Evolutionary conservation across 352 stramenopile species (phyloP).

Genomic region (Pythium scleroteichum): DNA sequence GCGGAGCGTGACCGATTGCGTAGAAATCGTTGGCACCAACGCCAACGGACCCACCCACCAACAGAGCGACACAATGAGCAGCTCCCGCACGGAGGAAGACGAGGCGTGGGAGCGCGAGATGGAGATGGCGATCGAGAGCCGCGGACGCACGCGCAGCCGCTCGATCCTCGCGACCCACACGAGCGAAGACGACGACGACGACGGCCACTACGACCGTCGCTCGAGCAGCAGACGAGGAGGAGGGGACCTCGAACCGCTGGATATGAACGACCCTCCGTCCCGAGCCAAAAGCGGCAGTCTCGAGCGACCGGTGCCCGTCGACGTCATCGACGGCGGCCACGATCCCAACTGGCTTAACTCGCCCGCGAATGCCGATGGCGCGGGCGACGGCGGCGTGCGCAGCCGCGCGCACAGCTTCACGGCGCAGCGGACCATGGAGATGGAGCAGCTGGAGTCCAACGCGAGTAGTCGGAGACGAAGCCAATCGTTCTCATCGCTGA

Average conservation of each 20-base stretch:
- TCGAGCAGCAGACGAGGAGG: conserved; percentile 18
- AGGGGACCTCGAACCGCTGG: conserved; percentile 9
- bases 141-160: conserved; percentile 73
- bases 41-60: conserved; percentile 3
- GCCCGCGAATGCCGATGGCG: conserved; percentile 18
- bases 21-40: background rate
- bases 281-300: conserved; percentile 25
- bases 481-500: conserved; percentile 65
- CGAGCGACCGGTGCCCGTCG: conserved; percentile 29
- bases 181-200: conserved; percentile 33
- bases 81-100: conserved; percentile 36
- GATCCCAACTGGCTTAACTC: conserved; percentile 37
- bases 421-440: conserved; percentile 34
- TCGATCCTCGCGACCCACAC: conserved; percentile 65
- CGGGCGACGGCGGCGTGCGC: conserved; percentile 26
- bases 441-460: conserved; percentile 21
- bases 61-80: conserved; percentile 6
- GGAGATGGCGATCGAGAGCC: conserved; percentile 70
- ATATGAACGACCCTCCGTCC: background rate
- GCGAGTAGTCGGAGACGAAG: conserved; percentile 48
- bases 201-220: conserved; percentile 4
- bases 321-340: conserved; percentile 37
- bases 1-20: background rate
- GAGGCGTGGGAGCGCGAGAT: conserved; percentile 81
- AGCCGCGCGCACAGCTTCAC: conserved; percentile 52